These are phyloP conservation scores for Macrophomina phaseolina DNA, from an alignment of 2,329 filamentous ascomycete genomes.

Conservation along the genomic window DNA sequence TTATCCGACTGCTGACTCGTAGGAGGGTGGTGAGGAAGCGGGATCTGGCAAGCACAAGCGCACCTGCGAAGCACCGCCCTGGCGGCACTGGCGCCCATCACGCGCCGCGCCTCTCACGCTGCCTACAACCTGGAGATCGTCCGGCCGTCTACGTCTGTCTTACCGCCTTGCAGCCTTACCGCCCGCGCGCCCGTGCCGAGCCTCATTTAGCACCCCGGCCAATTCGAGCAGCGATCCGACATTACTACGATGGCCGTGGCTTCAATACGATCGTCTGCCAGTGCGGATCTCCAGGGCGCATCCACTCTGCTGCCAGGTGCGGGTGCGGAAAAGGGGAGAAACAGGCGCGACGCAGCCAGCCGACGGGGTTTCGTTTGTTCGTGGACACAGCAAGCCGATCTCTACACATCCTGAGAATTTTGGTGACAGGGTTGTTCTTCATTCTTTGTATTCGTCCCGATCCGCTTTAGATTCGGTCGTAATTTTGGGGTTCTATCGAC, in stretches of 20 bases:
- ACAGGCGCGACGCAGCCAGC: background rate
- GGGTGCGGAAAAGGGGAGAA: conserved; percentile 16
- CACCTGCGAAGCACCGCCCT: conserved; percentile 8
- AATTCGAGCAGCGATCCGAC: conserved; percentile 14
- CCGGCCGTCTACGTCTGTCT: conserved; percentile 8
- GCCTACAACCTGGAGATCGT: background rate
- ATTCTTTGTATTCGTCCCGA: conserved; percentile 30
- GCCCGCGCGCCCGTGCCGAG: background rate
- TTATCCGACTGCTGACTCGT: conserved; percentile 7
- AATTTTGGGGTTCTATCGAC: conserved; percentile 28
- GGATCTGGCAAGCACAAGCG: conserved; percentile 10
- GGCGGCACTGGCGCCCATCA: background rate
- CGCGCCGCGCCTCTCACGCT: background rate
- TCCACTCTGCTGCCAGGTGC: background rate
- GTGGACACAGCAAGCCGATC: conserved; percentile 18
- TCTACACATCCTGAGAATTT: conserved; percentile 11
- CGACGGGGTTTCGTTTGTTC: background rate
- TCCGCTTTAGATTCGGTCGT: conserved; percentile 28
- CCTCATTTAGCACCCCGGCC: conserved; percentile 10
- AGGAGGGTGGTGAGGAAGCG: background rate
- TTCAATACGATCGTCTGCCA: conserved; percentile 24
- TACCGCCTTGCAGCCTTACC: conserved; percentile 4
- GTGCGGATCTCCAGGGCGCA: conserved; percentile 18
- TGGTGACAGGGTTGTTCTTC: conserved; percentile 23
- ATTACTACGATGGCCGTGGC: conserved; percentile 21